Evolutionary conservation across 208 protist genomes (phyloP).

Genomic region (Trypanosomatidae sp.): DNA sequence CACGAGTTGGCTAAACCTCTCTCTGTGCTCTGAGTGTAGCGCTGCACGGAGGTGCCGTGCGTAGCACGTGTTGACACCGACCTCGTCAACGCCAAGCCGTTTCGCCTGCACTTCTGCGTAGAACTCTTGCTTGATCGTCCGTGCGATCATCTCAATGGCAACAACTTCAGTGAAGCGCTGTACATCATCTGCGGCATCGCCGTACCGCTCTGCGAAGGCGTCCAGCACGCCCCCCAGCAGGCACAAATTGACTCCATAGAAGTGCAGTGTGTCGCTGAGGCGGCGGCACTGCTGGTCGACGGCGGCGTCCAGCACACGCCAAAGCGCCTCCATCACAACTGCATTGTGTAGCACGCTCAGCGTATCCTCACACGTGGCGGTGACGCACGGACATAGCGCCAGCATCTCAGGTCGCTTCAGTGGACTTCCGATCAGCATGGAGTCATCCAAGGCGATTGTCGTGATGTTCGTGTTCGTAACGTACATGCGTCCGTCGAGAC

Average conservation of each 20-base stretch:
- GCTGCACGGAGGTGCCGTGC: conserved; percentile 49
- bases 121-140: conserved; percentile 82
- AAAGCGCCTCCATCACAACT: conserved; percentile 38
- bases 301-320: conserved; percentile 14
- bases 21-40: conserved; percentile 32
- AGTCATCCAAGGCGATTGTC: conserved; percentile 54
- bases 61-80: conserved; percentile 22
- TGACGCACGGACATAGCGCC: conserved; percentile 45
- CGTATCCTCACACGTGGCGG: conserved; percentile 52
- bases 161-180: conserved; percentile 35
- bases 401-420: conserved; percentile 87
- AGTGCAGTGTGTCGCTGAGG: conserved; percentile 36
- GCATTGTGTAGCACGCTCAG: conserved; percentile 48
- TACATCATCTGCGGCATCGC: conserved; percentile 4
- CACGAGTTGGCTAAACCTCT: conserved; percentile 46
- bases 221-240: conserved; percentile 61
- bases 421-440: conserved; percentile 52
- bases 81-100: conserved; percentile 65
- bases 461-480: conserved; percentile 80
- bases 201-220: conserved; percentile 19
- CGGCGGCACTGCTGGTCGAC: conserved; percentile 21
- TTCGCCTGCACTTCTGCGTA: conserved; percentile 84
- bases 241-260: conserved; percentile 79
- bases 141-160: conserved; percentile 64
- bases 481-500: conserved; percentile 76